A percentile compares a stretch with the other conserved stretches of the same genome.
phyloP scores from a whole-genome alignment of 2,329 filamentous ascomycete genomes.

The Penicillium sp. region DNA sequence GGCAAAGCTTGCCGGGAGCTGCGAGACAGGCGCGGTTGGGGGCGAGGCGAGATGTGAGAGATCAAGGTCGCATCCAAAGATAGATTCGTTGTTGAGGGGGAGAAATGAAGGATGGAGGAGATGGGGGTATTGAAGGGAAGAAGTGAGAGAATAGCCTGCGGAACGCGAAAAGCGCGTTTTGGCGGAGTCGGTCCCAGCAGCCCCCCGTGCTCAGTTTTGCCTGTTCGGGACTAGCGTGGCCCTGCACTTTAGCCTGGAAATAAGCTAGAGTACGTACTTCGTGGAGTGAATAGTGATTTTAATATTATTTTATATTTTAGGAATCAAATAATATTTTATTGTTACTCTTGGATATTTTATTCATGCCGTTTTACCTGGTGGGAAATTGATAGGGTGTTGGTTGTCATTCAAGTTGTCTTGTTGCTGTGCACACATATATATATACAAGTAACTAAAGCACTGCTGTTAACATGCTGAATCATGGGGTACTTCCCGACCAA shows the following conservation, averaged over 20 bases:
- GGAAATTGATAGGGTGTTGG: too few species aligned
- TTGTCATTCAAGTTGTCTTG: too few species aligned
- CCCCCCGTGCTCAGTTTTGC: constrained; percentile 26
- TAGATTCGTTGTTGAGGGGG: background rate
- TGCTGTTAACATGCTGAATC: too few species aligned
- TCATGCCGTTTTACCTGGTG: too few species aligned
- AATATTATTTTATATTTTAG: background rate
- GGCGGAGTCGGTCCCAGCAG: constrained; percentile 12
- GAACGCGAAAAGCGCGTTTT: constrained; percentile 34
- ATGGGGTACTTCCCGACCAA: too few species aligned
- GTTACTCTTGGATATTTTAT: too few species aligned
- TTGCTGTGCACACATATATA: too few species aligned
- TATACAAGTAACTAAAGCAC: too few species aligned
- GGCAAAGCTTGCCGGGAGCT: constrained; percentile 19
- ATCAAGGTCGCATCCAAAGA: constrained; percentile 8
- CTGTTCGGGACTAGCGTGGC: constrained; percentile 20
- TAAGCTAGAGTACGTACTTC: too few species aligned
- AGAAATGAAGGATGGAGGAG: constrained; percentile 4
- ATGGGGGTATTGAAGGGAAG: constrained; percentile 5
- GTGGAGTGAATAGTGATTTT: too few species aligned
- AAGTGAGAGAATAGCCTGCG: constrained; percentile 4
- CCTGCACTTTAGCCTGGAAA: background rate
- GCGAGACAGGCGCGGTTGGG: constrained; percentile 6
- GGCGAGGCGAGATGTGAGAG: background rate
- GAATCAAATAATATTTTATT: too few species aligned